phyloP scores from a whole-genome alignment of 768 basidiomycete species.

The Serendipita sp. region DNA sequence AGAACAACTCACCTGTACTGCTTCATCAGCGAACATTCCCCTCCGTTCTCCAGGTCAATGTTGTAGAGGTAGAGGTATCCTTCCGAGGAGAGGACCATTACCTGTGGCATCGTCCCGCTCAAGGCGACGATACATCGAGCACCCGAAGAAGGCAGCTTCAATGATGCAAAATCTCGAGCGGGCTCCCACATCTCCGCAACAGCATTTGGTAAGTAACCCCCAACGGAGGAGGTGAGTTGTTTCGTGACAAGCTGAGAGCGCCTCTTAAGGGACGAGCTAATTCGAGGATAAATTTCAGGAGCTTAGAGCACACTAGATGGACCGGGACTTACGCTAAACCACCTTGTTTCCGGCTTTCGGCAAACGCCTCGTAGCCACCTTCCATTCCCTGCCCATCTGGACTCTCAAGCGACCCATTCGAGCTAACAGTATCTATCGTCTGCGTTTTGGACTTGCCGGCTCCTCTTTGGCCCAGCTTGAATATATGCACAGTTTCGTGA shows the following conservation, averaged over 20 bases:
- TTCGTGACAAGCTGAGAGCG: slow-evolving; percentile 65
- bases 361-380: slow-evolving; percentile 73
- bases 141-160: slow-evolving; percentile 65
- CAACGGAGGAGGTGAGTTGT: slow-evolving; percentile 58
- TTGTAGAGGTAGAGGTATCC: slow-evolving; percentile 93
- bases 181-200: slow-evolving; percentile 97
- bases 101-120: slow-evolving; percentile 82
- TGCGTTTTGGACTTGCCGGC: slow-evolving; percentile 8
- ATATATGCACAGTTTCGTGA: slow-evolving; percentile 93
- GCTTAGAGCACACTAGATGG: background rate
- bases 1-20: slow-evolving; percentile 46
- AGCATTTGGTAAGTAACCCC: slow-evolving; percentile 74
- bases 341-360: slow-evolving; percentile 56
- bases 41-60: slow-evolving; percentile 91
- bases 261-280: slow-evolving; percentile 29
- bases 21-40: slow-evolving; percentile 89
- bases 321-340: slow-evolving; percentile 36
- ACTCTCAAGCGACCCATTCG: slow-evolving; percentile 50
- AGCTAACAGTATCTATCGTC: slow-evolving; percentile 29
- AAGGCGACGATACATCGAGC: slow-evolving; percentile 78
- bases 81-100: slow-evolving; percentile 93
- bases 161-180: slow-evolving; percentile 73
- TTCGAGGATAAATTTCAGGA: background rate
- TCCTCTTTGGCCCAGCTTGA: slow-evolving; percentile 47
- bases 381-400: slow-evolving; percentile 45